Evolutionary conservation across 176 grass and related monocot genomes (phyloP).

Genomic region (Triticum timopheevii): DNA sequence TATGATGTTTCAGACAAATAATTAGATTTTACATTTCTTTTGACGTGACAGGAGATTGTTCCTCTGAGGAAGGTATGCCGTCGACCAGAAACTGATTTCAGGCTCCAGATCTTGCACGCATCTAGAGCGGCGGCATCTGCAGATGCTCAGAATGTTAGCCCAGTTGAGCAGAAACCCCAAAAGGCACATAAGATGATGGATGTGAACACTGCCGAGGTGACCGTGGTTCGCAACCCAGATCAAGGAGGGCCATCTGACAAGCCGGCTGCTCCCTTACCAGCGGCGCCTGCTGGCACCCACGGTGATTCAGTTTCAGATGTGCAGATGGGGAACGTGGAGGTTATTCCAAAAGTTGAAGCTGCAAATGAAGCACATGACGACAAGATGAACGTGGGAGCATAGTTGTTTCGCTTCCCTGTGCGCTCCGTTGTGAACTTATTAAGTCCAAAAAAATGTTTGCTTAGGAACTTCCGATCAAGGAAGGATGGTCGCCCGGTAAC

Average conservation of each 20-base stretch:
- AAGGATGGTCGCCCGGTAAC: neutral
- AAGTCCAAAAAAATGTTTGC: neutral
- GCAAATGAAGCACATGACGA: constrained; percentile 30
- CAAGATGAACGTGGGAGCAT: constrained; percentile 23
- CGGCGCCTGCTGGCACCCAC: neutral
- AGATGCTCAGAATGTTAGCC: constrained; percentile 28
- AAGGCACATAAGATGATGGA: constrained; percentile 79
- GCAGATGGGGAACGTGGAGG: constrained; percentile 27
- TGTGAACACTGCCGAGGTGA: constrained; percentile 64
- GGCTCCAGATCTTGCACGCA: constrained; percentile 88
- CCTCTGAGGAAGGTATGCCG: constrained; percentile 99
- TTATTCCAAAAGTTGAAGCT: constrained; percentile 8
- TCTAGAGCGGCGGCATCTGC: constrained; percentile 46
- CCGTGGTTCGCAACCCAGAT: constrained; percentile 23
- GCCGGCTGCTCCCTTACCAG: neutral
- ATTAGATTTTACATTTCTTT: neutral
- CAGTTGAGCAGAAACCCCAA: constrained; percentile 29
- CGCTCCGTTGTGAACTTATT: neutral
- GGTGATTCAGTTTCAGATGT: constrained; percentile 38
- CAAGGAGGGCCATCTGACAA: constrained; percentile 27
- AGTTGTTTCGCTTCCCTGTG: neutral
- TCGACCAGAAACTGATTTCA: constrained; percentile 94
- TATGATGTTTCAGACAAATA: neutral
- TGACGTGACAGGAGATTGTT: constrained; percentile 75
- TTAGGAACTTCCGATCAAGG: neutral